Evolutionary conservation across 441 rosid species (phyloP).

Genomic region (Biscutella laevigata): DNA sequence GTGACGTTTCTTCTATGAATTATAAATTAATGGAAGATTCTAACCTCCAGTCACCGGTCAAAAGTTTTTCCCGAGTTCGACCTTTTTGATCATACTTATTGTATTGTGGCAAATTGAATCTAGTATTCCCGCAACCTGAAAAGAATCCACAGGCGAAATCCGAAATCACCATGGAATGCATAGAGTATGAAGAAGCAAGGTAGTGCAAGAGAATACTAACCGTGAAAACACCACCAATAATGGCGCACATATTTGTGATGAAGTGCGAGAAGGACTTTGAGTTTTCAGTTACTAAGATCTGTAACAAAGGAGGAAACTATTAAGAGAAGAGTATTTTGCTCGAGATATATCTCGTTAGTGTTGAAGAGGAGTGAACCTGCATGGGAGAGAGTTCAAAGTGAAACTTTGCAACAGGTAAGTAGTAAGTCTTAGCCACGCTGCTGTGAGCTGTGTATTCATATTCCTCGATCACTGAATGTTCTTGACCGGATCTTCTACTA

Average conservation of each 20-base stretch:
- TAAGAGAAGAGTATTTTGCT: neutral
- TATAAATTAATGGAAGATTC: conserved; percentile 24
- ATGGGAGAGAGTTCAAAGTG: conserved; percentile 97
- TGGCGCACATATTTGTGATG: conserved; percentile 92
- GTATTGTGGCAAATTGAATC: conserved; percentile 82
- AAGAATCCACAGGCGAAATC: conserved; percentile 4
- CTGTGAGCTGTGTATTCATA: conserved; percentile 97
- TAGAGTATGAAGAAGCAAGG: neutral
- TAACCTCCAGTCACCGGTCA: conserved; percentile 32
- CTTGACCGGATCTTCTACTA: conserved; percentile 32
- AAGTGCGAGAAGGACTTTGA: conserved; percentile 86
- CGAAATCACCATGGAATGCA: neutral
- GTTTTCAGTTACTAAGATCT: conserved; percentile 81
- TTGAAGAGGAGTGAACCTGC: conserved; percentile 55
- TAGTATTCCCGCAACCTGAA: conserved; percentile 95
- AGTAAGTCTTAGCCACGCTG: conserved; percentile 59
- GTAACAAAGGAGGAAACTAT: neutral
- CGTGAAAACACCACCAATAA: conserved; percentile 97
- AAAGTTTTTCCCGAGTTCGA: conserved; percentile 85
- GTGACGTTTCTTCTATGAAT: conserved; percentile 26
- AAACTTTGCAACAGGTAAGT: conserved; percentile 83
- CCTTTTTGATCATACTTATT: conserved; percentile 71
- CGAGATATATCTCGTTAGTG: neutral
- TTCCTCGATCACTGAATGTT: conserved; percentile 56
- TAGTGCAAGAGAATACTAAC: conserved; percentile 37